Conservation (phyloP, 1,284 basidiomycete species). For the Leccinum subatratum region DNA sequence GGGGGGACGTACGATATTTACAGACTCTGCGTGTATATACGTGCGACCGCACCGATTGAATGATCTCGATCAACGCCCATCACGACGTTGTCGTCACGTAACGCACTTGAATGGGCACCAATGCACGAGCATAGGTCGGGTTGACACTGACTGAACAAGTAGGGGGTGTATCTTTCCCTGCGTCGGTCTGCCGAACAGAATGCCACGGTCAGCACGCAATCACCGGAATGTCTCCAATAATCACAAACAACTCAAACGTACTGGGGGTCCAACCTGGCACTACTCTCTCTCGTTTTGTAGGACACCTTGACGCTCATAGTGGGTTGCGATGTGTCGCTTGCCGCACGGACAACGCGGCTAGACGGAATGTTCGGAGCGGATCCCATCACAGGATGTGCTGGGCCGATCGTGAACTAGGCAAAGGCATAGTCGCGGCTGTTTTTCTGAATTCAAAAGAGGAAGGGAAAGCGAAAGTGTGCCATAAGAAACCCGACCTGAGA, state of each 20-base stretch:
- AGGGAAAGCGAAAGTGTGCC: too few species aligned
- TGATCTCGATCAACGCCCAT: background rate
- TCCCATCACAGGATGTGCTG: constrained; percentile 67
- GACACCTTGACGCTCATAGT: constrained; percentile 55
- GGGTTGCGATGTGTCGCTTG: constrained; percentile 33
- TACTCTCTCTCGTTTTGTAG: constrained; percentile 73
- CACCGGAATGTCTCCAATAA: background rate
- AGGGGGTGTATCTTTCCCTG: constrained; percentile 84
- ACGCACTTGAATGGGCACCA: constrained; percentile 74
- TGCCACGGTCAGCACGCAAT: background rate
- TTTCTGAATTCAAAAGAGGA: background rate
- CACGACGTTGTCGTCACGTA: background rate
- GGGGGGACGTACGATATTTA: constrained; percentile 58
- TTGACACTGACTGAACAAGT: constrained; percentile 92
- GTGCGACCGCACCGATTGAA: background rate
- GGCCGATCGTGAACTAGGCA: constrained; percentile 47
- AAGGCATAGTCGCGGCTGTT: background rate
- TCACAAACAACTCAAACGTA: constrained; percentile 33
- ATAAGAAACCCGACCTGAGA: background rate
- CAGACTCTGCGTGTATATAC: constrained; percentile 65
- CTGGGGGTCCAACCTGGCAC: constrained; percentile 84
- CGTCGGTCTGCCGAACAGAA: constrained; percentile 65
- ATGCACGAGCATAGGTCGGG: constrained; percentile 84
- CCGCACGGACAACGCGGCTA: constrained; percentile 30
- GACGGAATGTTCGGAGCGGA: constrained; percentile 58